phyloP scores from a whole-genome alignment of 805 yeast species.

The Zygoascus tannicola region DNA sequence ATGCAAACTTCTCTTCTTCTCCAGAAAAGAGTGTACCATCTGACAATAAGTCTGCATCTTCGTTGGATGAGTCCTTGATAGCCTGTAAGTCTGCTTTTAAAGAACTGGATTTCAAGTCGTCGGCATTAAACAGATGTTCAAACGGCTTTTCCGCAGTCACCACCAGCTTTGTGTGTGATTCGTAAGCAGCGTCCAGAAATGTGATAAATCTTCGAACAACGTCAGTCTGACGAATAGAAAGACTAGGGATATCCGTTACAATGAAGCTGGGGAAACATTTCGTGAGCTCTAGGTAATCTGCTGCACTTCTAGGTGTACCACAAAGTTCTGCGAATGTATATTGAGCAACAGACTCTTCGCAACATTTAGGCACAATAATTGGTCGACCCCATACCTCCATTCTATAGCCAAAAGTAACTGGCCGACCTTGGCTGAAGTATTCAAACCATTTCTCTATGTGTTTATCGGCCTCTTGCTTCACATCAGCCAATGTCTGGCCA shows the following conservation, averaged over 20 bases:
- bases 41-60: conserved; percentile 46
- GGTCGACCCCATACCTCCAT: conserved; percentile 79
- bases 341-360: conserved; percentile 78
- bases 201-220: conserved; percentile 87
- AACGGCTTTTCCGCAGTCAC: conserved; percentile 85
- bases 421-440: conserved; percentile 60
- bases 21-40: conserved; percentile 47
- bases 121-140: conserved; percentile 72
- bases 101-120: conserved; percentile 40
- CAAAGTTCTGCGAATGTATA: conserved; percentile 82
- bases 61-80: conserved; percentile 50
- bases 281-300: conserved; percentile 84
- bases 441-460: conserved; percentile 74
- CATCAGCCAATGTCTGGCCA: conserved; percentile 46
- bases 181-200: conserved; percentile 91
- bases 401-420: conserved; percentile 29
- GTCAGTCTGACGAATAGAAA: conserved; percentile 71
- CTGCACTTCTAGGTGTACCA: conserved; percentile 83
- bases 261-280: conserved; percentile 64
- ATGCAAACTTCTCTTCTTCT: conserved; percentile 94
- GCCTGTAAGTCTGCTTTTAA: conserved; percentile 26
- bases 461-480: conserved; percentile 40
- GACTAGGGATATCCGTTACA: conserved; percentile 86
- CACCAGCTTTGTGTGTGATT: conserved; percentile 77
- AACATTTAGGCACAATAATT: conserved; percentile 62